Percentiles rank a stretch among this genome's conserved stretches.
These are phyloP conservation scores for Pelargonium citronellum DNA, from an alignment of 441 rosid genomes.

Conservation along the genomic window DNA sequence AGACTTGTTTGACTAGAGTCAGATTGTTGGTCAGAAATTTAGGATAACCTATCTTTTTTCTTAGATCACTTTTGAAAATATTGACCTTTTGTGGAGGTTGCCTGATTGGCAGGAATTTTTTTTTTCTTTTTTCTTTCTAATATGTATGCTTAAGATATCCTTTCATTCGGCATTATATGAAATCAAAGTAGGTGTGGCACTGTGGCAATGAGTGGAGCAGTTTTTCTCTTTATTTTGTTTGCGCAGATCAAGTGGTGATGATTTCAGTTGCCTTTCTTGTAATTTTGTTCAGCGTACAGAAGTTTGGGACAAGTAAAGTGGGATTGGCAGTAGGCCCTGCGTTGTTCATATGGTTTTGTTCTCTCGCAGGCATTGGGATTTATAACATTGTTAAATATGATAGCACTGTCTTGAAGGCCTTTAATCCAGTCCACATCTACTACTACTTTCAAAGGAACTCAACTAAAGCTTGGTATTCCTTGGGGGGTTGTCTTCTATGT, in stretches of 20 bases:
- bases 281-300: constrained; percentile 90
- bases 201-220: constrained; percentile 24
- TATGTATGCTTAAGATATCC: neutral
- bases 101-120: neutral
- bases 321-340: constrained; percentile 95
- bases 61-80: neutral
- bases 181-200: constrained; percentile 13
- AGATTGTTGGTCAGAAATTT: neutral
- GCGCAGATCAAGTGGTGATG: constrained; percentile 87
- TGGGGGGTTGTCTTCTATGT: constrained; percentile 94
- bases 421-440: constrained; percentile 86
- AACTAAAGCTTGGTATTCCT: constrained; percentile 77
- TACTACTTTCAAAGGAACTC: constrained; percentile 82
- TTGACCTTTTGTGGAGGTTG: constrained; percentile 1
- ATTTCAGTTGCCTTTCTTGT: constrained; percentile 86
- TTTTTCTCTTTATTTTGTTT: constrained; percentile 26
- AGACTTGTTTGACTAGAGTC: neutral
- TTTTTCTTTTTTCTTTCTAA: neutral
- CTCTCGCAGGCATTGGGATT: constrained; percentile 80
- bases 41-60: neutral
- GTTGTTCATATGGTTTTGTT: constrained; percentile 87
- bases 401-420: constrained; percentile 66
- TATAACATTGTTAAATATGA: constrained; percentile 77
- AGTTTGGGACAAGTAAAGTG: constrained; percentile 95
- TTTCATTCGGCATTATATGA: neutral